These are phyloP conservation scores for Taxillus chinensis DNA, from an alignment of 164 flowering plant species.

Conservation along the genomic window DNA sequence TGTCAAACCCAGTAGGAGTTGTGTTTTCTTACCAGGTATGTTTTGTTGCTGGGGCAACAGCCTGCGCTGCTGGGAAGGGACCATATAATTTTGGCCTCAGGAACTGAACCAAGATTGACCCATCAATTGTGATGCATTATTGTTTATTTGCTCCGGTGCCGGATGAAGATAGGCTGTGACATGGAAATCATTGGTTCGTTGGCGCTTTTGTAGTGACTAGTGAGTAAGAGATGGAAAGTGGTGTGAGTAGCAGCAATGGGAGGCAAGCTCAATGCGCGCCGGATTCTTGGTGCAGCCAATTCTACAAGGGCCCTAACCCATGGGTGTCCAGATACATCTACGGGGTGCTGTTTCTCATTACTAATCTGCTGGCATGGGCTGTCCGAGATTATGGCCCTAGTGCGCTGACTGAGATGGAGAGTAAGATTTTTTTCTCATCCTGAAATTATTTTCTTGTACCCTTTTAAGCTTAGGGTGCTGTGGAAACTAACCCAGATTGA, in stretches of 20 bases:
- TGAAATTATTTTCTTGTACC: too few relatives aligned
- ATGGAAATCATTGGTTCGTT: not conserved
- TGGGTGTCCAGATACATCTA: slow-evolving; percentile 88
- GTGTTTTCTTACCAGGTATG: not conserved
- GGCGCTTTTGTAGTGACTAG: not conserved
- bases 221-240: slow-evolving; percentile 21
- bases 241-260: slow-evolving; percentile 13
- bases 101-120: not conserved
- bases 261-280: slow-evolving; percentile 21
- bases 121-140: not conserved
- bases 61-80: not conserved
- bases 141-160: not conserved
- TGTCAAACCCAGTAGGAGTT: not conserved
- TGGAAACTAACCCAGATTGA: not conserved
- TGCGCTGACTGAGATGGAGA: slow-evolving; percentile 39
- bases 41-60: not conserved
- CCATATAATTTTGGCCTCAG: not conserved
- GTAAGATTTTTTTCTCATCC: slow-evolving; percentile 27
- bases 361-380: slow-evolving; percentile 70
- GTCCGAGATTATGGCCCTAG: slow-evolving; percentile 60
- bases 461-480: not conserved
- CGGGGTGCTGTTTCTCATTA: slow-evolving; percentile 49
- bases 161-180: slow-evolving; percentile 1
- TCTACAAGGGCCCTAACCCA: slow-evolving; percentile 57
- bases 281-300: slow-evolving; percentile 51